Evolutionary conservation across 2,329 filamentous ascomycete species (phyloP), one percentile per base, ranked within the genome.

Genomic region (Knoxdaviesia capensis): DNA sequence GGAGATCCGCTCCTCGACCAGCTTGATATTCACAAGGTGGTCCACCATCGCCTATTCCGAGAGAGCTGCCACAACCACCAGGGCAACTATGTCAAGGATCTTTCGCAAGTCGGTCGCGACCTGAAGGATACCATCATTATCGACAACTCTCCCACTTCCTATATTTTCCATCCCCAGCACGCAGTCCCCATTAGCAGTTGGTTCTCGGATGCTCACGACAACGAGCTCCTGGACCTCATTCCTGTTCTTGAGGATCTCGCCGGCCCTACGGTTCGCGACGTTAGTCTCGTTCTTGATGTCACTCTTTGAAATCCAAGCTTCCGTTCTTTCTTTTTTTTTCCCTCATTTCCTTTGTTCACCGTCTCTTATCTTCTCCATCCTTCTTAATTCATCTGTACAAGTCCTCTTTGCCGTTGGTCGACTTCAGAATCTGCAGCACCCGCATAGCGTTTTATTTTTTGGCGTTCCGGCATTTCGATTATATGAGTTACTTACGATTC

Each of bases 31-130:
- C 90, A 98, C 61, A 77, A 87, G 50, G 90, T 96, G 37, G 82
- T 98, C 9, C 90, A 98, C 56, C 90, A 98, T 59, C 72, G 90
- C 40, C 68, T 98, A 30, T 98, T 98, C 74, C 77, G 90, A 46
- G 90, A 98, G 63, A 96, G 88, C 60, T 98, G 90, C 63, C 96
- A 94, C 62, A 98, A 98, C 57, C 90, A 98, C 57, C 90, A 96
- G 64, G 90, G 90, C 52, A 98, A 98, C 59, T 98, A 98, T 52
- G 90, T 98, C 58, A 98, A 98, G 72, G 90, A 98, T 57, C 73
- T 98, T 43, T 96, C 90, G 39, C 90, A 96, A 68, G 80, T 98
- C 45, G 90, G 90, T 41, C 80, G 90, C 49, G 87, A 96, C 58
- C 74, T 98, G 44, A 84, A 85, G 59, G 88, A 98, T 56, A 98